A percentile compares a stretch with the other conserved stretches of the same genome.
Evolutionary conservation across 345 rosid genomes (phyloP).

Genomic region (Aegle marmelos): DNA sequence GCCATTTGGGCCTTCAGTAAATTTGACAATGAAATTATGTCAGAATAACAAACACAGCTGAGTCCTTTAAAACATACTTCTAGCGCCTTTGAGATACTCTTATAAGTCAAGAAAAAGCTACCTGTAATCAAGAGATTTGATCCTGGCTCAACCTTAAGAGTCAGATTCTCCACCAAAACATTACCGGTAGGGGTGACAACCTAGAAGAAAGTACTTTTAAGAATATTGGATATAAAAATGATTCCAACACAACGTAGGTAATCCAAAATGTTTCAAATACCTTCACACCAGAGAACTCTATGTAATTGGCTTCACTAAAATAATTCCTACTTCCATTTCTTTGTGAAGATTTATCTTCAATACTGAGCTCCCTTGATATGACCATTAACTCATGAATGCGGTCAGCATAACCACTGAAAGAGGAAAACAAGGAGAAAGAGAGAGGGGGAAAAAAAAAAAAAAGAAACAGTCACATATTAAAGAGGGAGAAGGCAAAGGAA

Average conservation of each 20-base stretch:
- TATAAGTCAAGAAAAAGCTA: constrained; percentile 23
- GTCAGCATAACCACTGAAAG: constrained; percentile 91
- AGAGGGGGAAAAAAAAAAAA: no score
- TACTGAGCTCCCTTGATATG: constrained; percentile 81
- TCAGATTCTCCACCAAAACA: constrained; percentile 89
- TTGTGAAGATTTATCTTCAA: constrained; percentile 53
- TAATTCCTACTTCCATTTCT: constrained; percentile 69
- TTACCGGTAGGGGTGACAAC: constrained; percentile 96
- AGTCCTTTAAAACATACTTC: background rate
- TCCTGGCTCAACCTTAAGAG: constrained; percentile 82
- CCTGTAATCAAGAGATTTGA: constrained; percentile 99
- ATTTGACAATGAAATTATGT: constrained; percentile 1
- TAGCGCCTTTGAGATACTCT: constrained; percentile 7
- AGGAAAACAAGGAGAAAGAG: constrained; percentile 13
- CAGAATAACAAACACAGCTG: background rate
- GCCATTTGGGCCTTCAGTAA: constrained; percentile 89
- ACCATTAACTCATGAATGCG: constrained; percentile 89
- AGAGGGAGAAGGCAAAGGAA: background rate
- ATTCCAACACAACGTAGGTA: background rate
- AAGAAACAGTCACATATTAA: constrained; percentile 14
- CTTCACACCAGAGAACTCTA: constrained; percentile 95
- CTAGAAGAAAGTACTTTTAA: constrained; percentile 40
- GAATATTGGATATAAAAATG: constrained; percentile 9
- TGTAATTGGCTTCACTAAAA: constrained; percentile 82
- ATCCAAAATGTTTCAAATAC: constrained; percentile 38